Evolutionary conservation across 805 yeast genomes (phyloP), one percentile per base, ranked within the genome.

Genomic region (Candida parachauliodes): DNA sequence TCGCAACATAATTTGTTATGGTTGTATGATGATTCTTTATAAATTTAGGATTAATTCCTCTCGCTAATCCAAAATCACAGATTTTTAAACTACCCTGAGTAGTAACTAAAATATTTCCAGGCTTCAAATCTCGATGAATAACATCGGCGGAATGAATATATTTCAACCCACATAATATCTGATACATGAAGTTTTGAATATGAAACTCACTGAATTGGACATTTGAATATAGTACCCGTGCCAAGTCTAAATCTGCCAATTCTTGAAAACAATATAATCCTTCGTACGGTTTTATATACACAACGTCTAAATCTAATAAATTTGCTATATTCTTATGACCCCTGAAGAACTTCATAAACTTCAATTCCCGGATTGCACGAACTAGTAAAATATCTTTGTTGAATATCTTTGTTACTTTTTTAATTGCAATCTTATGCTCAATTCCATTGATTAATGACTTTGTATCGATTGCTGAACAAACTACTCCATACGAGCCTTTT

Each of bases 191-290:
- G 43, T 76, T 74, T 51, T 81, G 81, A 21, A 87, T 77, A 52
- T 88, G 96, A 55, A 81, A 82, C 44, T 86, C 93, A n/a, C 91
- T 78, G 49, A 89, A 77, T 45, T 83, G 87, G 12, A 80, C 82
- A 0, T 80, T 62, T 0, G 88, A 81, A 47, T 83, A 83, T 27
- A 89, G 82, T n/a, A 89, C 88, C 41, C 77, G 67, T 1, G 89
- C 82, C 45, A 89, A 66, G 57, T 89, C 97, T 52, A 75, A 81
- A 48, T 86, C 95, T 49, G 84, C 77, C 41, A 84, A 66, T 53
- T 89, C 97, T 56, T 88, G 95, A 55, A 81, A 83, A 55, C 96
- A 85, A 55, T 89, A 89, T 19, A 89, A 69, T 0, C 98, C 98
- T 42, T 84, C 91, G 55, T 73, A 87, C 0, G 91, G 93, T 39